Percentiles rank a stretch among this genome's conserved stretches.
Evolutionary conservation across 2,329 filamentous ascomycete genomes (phyloP).

Genomic region (Bipolaris zeicola): DNA sequence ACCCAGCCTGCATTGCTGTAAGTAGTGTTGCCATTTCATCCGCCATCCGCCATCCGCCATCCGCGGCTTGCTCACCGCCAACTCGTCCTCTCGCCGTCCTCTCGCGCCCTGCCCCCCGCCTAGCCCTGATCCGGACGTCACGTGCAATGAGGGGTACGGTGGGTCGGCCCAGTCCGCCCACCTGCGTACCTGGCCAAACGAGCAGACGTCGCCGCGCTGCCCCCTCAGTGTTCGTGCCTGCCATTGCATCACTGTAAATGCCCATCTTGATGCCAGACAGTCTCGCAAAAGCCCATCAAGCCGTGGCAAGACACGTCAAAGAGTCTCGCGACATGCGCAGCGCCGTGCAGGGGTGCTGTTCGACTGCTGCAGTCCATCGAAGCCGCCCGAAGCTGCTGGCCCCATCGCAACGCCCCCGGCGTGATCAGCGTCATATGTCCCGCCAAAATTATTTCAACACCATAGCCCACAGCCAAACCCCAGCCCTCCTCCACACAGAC

Average conservation of each 20-base stretch:
- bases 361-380: slow-evolving; percentile 27
- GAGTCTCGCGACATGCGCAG: not conserved
- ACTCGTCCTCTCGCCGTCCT: slow-evolving; percentile 17
- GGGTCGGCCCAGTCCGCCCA: not conserved
- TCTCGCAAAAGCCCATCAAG: no score
- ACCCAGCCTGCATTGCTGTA: not conserved
- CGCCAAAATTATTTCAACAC: slow-evolving; percentile 31
- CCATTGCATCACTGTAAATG: not conserved
- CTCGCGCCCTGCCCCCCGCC: slow-evolving; percentile 3
- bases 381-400: slow-evolving; percentile 31
- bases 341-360: not conserved
- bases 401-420: slow-evolving; percentile 21
- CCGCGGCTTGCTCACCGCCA: slow-evolving; percentile 42
- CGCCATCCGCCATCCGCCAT: slow-evolving; percentile 12
- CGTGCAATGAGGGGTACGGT: slow-evolving; percentile 44
- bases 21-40: not conserved
- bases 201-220: not conserved
- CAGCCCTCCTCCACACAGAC: slow-evolving; percentile 10
- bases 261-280: not conserved
- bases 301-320: not conserved
- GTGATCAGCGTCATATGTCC: slow-evolving; percentile 29
- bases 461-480: slow-evolving; percentile 7
- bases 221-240: not conserved
- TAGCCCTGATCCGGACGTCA: slow-evolving; percentile 18
- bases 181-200: slow-evolving; percentile 7